Conservation (phyloP, 2,329 filamentous ascomycete species). For the Scedosporium boydii region DNA sequence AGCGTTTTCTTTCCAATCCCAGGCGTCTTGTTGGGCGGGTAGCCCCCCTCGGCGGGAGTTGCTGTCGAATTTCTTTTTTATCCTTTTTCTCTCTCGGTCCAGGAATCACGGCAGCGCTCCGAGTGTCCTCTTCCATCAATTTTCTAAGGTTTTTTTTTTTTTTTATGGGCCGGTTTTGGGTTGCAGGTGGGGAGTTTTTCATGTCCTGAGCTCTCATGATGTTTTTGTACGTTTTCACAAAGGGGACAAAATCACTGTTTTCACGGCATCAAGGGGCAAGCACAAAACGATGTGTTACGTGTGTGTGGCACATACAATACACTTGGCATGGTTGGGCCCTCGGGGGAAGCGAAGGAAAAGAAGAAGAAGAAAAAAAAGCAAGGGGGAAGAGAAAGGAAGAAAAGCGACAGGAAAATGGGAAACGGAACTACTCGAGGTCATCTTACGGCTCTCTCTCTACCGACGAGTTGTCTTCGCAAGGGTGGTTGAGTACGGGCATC, state of each 20-base stretch:
- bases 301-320: neutral
- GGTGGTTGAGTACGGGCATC: neutral
- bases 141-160: conserved; percentile 1
- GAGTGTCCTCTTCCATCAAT: neutral
- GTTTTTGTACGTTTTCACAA: conserved; percentile 1
- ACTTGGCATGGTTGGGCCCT: neutral
- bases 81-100: neutral
- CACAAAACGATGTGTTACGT: neutral
- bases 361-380: neutral
- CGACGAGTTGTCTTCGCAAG: too few relatives aligned
- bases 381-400: neutral
- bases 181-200: conserved; percentile 1
- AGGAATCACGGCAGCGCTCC: neutral
- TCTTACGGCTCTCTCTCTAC: too few relatives aligned
- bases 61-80: neutral
- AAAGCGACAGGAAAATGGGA: neutral
- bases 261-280: neutral
- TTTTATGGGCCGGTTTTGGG: neutral
- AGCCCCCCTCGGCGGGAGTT: neutral
- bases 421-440: neutral
- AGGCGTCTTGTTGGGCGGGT: neutral
- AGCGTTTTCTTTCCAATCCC: neutral
- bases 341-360: neutral
- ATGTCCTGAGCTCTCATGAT: conserved; percentile 3
- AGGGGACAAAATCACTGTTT: neutral